A percentile compares a stretch with the other conserved stretches of the same genome.
Evolutionary conservation across 495 filamentous ascomycete genomes (phyloP).

Genomic region (Terfezia claveryi): DNA sequence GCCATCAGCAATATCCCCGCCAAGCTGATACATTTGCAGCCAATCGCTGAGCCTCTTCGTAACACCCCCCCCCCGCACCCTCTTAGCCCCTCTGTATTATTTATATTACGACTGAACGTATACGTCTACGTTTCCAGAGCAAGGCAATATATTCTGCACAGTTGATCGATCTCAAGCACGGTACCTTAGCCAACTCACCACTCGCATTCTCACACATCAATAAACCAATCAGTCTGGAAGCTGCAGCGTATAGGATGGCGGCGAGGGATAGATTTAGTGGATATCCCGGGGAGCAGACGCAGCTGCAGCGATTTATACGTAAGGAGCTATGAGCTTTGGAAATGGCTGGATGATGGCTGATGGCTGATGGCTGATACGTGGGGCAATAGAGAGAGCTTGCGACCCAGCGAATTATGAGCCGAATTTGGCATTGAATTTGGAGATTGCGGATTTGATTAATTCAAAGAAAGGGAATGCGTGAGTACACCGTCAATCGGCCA

Average conservation of each 20-base stretch:
- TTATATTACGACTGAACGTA: too few species aligned
- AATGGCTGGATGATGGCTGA: not conserved
- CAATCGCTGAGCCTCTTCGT: too few species aligned
- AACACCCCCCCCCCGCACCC: too few species aligned
- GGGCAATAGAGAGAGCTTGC: slow-evolving; percentile 56
- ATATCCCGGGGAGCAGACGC: slow-evolving; percentile 50
- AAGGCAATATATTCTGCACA: too few species aligned
- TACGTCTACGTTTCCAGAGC: too few species aligned
- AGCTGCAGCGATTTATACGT: slow-evolving; percentile 86
- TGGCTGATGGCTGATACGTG: slow-evolving; percentile 4
- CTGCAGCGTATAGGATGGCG: slow-evolving; percentile 82
- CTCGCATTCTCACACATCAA: too few species aligned
- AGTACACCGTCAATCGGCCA: slow-evolving; percentile 14
- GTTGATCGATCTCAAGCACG: too few species aligned
- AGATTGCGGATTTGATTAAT: slow-evolving; percentile 92
- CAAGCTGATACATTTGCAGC: too few species aligned
- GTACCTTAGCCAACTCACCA: too few species aligned
- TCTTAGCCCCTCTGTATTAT: too few species aligned
- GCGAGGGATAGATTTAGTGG: slow-evolving; percentile 84
- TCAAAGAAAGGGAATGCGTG: slow-evolving; percentile 89
- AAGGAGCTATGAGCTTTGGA: slow-evolving; percentile 9
- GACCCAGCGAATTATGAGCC: slow-evolving; percentile 93
- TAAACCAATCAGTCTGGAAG: slow-evolving; percentile 42
- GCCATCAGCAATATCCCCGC: too few species aligned
- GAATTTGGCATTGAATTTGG: slow-evolving; percentile 85